Base-by-base conservation (phyloP, 2,329 filamentous ascomycete species). In the Fusarium chaquense region DNA sequence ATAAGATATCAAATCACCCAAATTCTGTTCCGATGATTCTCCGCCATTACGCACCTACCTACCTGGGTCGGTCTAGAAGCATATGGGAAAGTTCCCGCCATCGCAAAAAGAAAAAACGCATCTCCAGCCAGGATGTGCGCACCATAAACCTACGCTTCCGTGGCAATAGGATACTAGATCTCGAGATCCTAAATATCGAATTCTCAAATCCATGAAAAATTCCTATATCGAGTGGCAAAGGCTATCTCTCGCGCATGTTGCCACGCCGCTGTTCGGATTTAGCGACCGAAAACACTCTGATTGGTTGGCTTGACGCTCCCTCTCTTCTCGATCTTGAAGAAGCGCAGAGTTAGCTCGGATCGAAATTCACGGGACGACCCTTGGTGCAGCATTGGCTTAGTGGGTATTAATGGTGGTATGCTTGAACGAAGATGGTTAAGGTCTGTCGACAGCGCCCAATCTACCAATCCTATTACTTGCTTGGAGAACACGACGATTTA, bases 301-400 rank as follows among this genome's bases (percentile, higher is more conserved):
- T 74, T 74, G 67, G 70, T 4, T 36, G 33, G 9, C 10, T 56
- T 54, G 43, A 28, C 55, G 63, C 56, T 63, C 24, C 40, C 43
- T 46, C 24, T 43, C 44, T 43, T 51, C 40, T 60, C 71, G 78
- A 79, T 78, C 73, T 67, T 41, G 11, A 59, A 32, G 66, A 76
- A 68, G 62, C 70, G 72, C 75, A 70, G 63, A 45, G 28, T 60
- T 78, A 77, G 76, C 62, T 62, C 58, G 55, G 63, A 79, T 79
- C 77, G 73, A 69, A 66, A 65, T 62, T 49, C 50, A 43, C 58
- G 64, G 69, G 55, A 69, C 61, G 69, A 73, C 73, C 72, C 73
- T 73, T 73, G 46, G 28, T 73, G 72, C 71, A 74, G 60, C 36
- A 55, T 63, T 63, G 60, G 58, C 64, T 67, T 10, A n/a, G 35